Base-by-base conservation (phyloP, 495 filamentous ascomycete species). In the Xylaria intraflava region DNA sequence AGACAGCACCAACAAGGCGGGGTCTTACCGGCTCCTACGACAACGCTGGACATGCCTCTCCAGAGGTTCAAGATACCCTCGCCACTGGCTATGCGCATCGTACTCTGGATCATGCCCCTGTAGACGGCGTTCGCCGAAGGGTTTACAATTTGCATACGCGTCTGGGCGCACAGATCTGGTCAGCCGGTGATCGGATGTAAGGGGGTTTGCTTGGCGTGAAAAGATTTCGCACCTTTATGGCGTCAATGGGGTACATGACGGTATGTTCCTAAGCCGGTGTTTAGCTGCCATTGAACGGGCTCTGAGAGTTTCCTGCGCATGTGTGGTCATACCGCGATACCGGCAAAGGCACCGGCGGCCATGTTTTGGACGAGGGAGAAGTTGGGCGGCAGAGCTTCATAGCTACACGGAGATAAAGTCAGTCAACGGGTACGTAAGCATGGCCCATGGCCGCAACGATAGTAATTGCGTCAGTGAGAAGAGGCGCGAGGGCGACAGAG, bases 161-260 rank as follows among this genome's bases (percentile, higher is more conserved):
- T 98, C 93, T 97, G 66, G 29, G 33, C 33, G 41, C 60, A 62
- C 30, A 47, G 27, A 51, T 66, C 56, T 61, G 49, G 51, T 42
- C 19, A 45, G 47, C 9, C 39, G 30, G 27, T 20, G 39, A 20
- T 45, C 48, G 43, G 50, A 27, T 6, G 9, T 30, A 39, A 41
- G 45, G 39, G n/a, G 54, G 40, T 41, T 12, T 46, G 27, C 26
- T 44, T 47, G 6, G 46, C 51, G 26, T 50, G 67, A n/a, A 49
- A 23, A 43, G 19, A 7, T 26, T 19, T 27, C 80, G 70, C 75
- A 96, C 94, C 85, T 99, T 99, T 53, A 99, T 84, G 57, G 95
- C 82, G 73, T 99, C 93, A 58, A 99, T 87, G 8, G 93, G 93
- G 62, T 99, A 99, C 93, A 99, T 96, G 57, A 94, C 89, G 46